Base-by-base conservation (phyloP, 2,329 filamentous ascomycete genomes). In the Lecanosticta acicola region DNA sequence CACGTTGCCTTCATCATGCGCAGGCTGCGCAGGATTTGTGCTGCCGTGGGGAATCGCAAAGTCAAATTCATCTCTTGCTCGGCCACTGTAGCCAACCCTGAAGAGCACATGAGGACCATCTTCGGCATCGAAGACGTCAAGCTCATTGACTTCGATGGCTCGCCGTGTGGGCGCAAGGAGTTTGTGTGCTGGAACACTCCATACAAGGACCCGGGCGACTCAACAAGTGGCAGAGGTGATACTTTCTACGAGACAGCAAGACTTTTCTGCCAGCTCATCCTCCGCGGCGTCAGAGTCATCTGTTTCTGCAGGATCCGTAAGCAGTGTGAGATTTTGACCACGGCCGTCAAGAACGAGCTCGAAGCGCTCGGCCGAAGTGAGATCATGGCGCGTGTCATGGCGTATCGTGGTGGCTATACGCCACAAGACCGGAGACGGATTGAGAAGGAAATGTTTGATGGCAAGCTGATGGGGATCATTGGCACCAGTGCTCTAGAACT, bases 121-220 rank as follows among this genome's bases (percentile, higher is more conserved):
- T 96, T 97, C 56, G 91, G 91, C 0, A 78, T 95, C 4, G 79
- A 89, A 0, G 75, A 90, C 53, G 87, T 95, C 11, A 80, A 77
- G 47, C 67, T 97, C 36, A 84, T 91, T 1, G 89, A 96, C 60
- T 90, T 86, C 59, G 93, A 98, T 62, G 93, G 93, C 1, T 95
- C 90, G 0, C 93, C 93, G 0, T 88, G 88, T 4, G 88, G 91
- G 0, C 77, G 88, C 17, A 97, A 97, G 63, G 91, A 97, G 60
- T 97, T 97, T 47, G 63, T 98, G 4, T 97, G 90, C 66, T 98
- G 93, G 93, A 97, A 98, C 59, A 96, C 91, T 0, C 93, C 93
- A 0, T 95, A 81, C 66, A 94, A 89, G 64, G 91, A 96, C 56
- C 88, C 91, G 0, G 78, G 76, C 1, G 91, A 97, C 66, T 86